Evolutionary conservation across 257 asterid species (phyloP).

Genomic region (Solanum okadae): DNA sequence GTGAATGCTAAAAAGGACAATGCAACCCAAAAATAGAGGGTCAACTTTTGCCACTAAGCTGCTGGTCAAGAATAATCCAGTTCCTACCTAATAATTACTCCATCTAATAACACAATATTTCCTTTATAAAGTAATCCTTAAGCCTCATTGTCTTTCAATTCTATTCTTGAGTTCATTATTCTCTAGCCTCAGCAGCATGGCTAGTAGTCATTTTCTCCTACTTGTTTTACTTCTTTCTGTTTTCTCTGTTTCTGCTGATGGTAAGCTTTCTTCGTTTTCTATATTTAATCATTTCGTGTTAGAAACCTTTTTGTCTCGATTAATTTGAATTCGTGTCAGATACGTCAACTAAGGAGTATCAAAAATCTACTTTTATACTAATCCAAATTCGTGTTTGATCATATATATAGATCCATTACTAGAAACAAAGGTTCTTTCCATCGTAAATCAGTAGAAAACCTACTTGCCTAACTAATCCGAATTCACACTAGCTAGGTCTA

Average conservation of each 20-base stretch:
- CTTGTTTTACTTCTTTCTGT: constrained; percentile 3
- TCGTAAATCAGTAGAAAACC: background rate
- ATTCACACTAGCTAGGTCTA: background rate
- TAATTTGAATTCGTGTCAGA: background rate
- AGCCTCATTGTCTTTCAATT: background rate
- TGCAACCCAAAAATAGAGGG: background rate
- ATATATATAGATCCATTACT: background rate
- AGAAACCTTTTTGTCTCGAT: background rate
- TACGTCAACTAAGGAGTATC: background rate
- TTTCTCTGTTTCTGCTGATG: constrained; percentile 15
- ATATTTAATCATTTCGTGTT: background rate
- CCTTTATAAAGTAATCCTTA: background rate
- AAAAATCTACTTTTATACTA: too few species aligned
- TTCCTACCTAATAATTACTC: background rate
- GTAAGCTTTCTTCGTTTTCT: background rate
- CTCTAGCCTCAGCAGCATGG: constrained; percentile 1
- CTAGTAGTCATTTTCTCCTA: background rate
- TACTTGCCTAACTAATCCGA: background rate
- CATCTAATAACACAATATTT: background rate
- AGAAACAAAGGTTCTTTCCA: too few species aligned
- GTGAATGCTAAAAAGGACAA: background rate
- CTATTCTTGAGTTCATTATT: background rate
- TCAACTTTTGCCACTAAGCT: background rate
- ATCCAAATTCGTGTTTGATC: background rate
- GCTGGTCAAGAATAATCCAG: background rate